These are phyloP conservation scores for Physcia stellaris DNA, from an alignment of 495 filamentous ascomycete species.

Conservation along the genomic window DNA sequence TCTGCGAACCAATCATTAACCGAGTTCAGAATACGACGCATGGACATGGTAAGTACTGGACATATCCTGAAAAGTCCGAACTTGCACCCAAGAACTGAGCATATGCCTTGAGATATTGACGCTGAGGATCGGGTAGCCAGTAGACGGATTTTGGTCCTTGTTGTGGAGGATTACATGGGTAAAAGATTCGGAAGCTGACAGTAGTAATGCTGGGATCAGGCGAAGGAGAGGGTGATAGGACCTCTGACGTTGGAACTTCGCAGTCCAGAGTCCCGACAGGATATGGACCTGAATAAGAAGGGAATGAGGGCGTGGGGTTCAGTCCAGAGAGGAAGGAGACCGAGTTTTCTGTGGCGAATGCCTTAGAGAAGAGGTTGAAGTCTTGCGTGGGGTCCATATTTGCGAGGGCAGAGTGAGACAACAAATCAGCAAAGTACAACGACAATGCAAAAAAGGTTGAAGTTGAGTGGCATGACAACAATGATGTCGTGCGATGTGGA, in stretches of 20 bases:
- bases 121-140: slow-evolving; percentile 64
- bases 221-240: slow-evolving; percentile 33
- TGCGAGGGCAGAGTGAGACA: too few species aligned
- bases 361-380: too few species aligned
- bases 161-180: slow-evolving; percentile 43
- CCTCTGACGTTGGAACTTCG: slow-evolving; percentile 51
- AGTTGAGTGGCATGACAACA: too few species aligned
- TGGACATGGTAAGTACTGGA: too few species aligned
- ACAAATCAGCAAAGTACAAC: too few species aligned
- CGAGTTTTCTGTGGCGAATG: too few species aligned
- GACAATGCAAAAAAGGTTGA: too few species aligned
- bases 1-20: slow-evolving; percentile 22
- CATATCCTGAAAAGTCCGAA: too few species aligned
- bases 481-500: too few species aligned
- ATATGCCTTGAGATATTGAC: slow-evolving; percentile 53
- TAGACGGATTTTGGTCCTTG: slow-evolving; percentile 30
- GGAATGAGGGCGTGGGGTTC: slow-evolving; percentile 39
- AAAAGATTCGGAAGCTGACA: slow-evolving; percentile 62
- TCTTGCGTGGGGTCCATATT: too few species aligned
- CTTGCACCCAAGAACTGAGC: slow-evolving; percentile 50
- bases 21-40: too few species aligned
- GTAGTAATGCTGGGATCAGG: slow-evolving; percentile 45
- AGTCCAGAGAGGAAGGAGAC: too few species aligned
- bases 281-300: slow-evolving; percentile 56
- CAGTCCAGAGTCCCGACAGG: slow-evolving; percentile 61